Percentiles rank a stretch among this genome's conserved stretches.
These are phyloP conservation scores for Taphrina deformans DNA, from an alignment of 1,139 yeast genomes.

Conservation along the genomic window DNA sequence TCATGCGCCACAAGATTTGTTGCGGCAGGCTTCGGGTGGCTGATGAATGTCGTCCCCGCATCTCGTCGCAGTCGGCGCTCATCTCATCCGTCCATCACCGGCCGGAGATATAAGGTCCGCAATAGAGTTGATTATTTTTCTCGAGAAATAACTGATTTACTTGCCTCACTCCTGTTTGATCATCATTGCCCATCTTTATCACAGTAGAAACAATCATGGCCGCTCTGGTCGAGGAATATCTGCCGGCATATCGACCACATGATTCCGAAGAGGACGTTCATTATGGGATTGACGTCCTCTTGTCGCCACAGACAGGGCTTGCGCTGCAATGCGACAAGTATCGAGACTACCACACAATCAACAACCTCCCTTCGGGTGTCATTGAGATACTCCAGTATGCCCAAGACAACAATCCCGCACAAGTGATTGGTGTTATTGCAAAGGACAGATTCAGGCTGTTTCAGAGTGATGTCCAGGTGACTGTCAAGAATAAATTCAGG, in stretches of 20 bases:
- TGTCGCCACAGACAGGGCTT: neutral
- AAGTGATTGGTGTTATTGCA: neutral
- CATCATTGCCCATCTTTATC: neutral
- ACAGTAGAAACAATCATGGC: neutral
- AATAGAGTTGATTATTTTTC: no score
- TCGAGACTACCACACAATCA: constrained; percentile 3
- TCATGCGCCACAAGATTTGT: neutral
- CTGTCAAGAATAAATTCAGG: constrained; percentile 1
- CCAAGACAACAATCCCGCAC: neutral
- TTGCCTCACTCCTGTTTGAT: neutral
- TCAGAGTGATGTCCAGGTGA: neutral
- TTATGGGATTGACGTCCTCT: neutral
- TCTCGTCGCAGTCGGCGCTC: neutral
- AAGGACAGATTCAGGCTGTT: neutral
- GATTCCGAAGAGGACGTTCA: neutral
- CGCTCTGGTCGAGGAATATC: neutral
- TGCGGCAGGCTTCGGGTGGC: neutral
- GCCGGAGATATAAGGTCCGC: no score
- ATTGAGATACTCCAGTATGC: neutral
- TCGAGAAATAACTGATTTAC: neutral
- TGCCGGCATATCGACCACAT: neutral
- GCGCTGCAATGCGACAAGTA: constrained; percentile 3
- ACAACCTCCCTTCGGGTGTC: neutral
- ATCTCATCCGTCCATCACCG: no score
- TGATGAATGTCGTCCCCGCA: neutral